Evolutionary conservation across 768 basidiomycete species (phyloP).

Genomic region (Xerocomellus amylosporus): DNA sequence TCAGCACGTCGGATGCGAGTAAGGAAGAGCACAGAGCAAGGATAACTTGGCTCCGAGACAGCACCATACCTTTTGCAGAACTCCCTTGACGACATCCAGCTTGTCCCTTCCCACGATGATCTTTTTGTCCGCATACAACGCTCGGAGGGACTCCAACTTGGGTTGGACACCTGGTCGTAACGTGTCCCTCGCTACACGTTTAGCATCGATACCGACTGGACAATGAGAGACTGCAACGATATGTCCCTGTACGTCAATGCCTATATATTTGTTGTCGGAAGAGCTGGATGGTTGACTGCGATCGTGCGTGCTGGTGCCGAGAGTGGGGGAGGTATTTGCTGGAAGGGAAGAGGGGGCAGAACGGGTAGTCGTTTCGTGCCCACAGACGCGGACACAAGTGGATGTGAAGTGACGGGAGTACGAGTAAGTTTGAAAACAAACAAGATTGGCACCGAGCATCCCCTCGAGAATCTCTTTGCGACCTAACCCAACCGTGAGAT

Average conservation of each 20-base stretch:
- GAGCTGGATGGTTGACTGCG: background rate
- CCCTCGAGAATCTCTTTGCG: constrained; percentile 95
- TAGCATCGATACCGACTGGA: constrained; percentile 94
- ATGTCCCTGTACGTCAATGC: constrained; percentile 85
- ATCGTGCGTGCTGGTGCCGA: constrained; percentile 2
- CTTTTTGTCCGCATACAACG: constrained; percentile 93
- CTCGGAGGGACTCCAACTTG: constrained; percentile 81
- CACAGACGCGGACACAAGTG: constrained; percentile 93
- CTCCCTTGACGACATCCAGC: constrained; percentile 97
- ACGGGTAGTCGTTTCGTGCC: constrained; percentile 71
- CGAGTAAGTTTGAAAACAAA: constrained; percentile 97
- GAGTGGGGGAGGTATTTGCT: constrained; percentile 5
- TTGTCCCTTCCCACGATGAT: constrained; percentile 98
- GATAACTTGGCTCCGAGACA: background rate
- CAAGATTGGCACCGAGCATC: constrained; percentile 94
- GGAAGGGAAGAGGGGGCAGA: constrained; percentile 2
- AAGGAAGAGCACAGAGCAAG: background rate
- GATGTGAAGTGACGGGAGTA: constrained; percentile 94
- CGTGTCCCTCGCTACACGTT: constrained; percentile 81
- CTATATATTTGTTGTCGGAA: constrained; percentile 26
- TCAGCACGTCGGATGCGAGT: background rate
- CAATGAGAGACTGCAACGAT: constrained; percentile 82
- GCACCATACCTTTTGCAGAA: constrained; percentile 79
- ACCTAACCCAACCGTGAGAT: constrained; percentile 38
- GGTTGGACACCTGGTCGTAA: constrained; percentile 81